Base-by-base conservation (phyloP, 306 rosid genomes). In the Ormosia semicastrata region DNA sequence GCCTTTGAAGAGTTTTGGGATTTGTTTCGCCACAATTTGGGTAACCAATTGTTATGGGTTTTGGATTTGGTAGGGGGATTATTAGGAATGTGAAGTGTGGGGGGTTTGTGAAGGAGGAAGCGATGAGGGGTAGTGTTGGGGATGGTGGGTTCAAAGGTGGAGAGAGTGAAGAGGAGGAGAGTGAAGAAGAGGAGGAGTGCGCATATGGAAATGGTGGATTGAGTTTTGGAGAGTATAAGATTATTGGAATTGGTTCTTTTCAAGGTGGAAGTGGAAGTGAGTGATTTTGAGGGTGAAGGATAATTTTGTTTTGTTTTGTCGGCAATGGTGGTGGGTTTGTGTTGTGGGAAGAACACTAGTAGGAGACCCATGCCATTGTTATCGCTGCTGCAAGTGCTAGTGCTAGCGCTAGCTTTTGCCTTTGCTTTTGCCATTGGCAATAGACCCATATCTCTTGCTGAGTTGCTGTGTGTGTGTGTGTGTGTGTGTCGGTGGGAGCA, bases 151-250 rank as follows among this genome's bases (percentile, higher is more conserved):
- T 90, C 97, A 79, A 95, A 84, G 10, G 99, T 90, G 33, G 98
- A 90, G 69, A 95, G 94, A 7, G 99, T 85, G 87, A 95, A 93
- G 77, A 95, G 91, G 34, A 93, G 91, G 72, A 95, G 93, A 6
- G 99, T 93, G 52, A 85, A 34, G 87, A 93, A 87, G 18, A 93
- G 83, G 30, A 95, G 90, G 4, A 93, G 89, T 0, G 90, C 94
- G 3, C 99, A 95, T 5, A 95, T 84, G 3, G 96, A 93, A 44
- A 95, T 87, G 41, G 92, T 92, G 77, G 94, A 92, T 69, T 89
- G 98, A 11, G 98, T 87, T 84, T 86, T 93, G 4, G 89, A 82
- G 29, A 87, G 59, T 1, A 83, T 65, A 5, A 92, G 78, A 4
- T 81, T 60, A 40, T 52, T 81, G 65, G 88, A 83, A 65, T 76